Conservation (phyloP, 2,329 filamentous ascomycete species). For the Sclerotiophoma versabilis region DNA sequence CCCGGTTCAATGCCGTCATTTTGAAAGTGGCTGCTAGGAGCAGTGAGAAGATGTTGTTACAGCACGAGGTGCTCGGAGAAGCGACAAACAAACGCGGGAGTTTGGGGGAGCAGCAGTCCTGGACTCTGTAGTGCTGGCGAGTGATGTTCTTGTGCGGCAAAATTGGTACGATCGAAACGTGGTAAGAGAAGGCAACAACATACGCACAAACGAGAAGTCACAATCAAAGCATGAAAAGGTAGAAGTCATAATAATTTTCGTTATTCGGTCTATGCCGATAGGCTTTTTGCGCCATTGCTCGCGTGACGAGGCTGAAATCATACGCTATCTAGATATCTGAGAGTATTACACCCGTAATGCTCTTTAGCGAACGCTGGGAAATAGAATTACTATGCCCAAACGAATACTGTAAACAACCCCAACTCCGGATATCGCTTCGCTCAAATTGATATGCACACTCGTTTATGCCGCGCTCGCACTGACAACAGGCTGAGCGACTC, state of each 20-base stretch:
- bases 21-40: background rate
- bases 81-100: background rate
- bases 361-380: constrained; percentile 40
- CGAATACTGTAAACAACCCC: constrained; percentile 28
- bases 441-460: constrained; percentile 23
- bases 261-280: constrained; percentile 27
- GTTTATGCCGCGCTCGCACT: constrained; percentile 80
- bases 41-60: background rate
- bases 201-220: background rate
- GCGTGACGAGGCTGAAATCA: constrained; percentile 33
- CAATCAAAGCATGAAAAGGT: background rate
- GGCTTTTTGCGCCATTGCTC: constrained; percentile 27
- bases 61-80: background rate
- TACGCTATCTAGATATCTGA: constrained; percentile 39
- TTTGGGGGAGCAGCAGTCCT: background rate
- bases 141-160: background rate
- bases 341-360: constrained; percentile 27
- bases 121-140: background rate
- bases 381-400: constrained; percentile 35
- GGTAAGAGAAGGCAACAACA: background rate
- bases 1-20: constrained; percentile 18
- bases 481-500: constrained; percentile 77
- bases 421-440: constrained; percentile 47
- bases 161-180: background rate
- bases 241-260: constrained; percentile 23